Evolutionary conservation across 495 filamentous ascomycete genomes (phyloP).

Genomic region (Trichocladium antarcticum): DNA sequence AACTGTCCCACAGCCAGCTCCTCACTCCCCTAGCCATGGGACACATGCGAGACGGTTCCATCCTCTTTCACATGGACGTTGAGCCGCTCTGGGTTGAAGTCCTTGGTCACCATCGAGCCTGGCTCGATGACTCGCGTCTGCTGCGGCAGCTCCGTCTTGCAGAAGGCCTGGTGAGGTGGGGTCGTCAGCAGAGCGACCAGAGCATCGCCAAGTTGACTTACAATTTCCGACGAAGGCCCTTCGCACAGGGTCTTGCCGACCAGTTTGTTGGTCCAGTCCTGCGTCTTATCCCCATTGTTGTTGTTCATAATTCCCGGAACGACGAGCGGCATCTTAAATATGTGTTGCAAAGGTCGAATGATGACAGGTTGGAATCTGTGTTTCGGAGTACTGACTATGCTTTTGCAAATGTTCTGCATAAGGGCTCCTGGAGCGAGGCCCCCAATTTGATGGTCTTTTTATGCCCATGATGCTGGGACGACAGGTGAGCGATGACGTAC

Average conservation of each 20-base stretch:
- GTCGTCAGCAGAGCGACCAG: neutral
- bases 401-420: neutral
- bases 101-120: slow-evolving; percentile 49
- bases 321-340: slow-evolving; percentile 66
- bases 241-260: slow-evolving; percentile 57
- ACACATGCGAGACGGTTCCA: slow-evolving; percentile 62
- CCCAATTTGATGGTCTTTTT: neutral
- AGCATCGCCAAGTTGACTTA: slow-evolving; percentile 13
- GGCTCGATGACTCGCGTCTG: slow-evolving; percentile 56
- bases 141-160: slow-evolving; percentile 61
- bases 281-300: slow-evolving; percentile 43
- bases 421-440: neutral
- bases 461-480: neutral
- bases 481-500: slow-evolving; percentile 4
- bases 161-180: slow-evolving; percentile 48
- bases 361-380: neutral
- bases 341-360: neutral
- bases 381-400: neutral
- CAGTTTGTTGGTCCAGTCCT: slow-evolving; percentile 62
- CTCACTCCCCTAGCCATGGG: slow-evolving; percentile 37
- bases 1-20: neutral
- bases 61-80: slow-evolving; percentile 64
- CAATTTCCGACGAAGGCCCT: slow-evolving; percentile 32
- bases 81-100: slow-evolving; percentile 49
- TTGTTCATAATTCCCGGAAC: slow-evolving; percentile 58